phyloP scores from a whole-genome alignment of 2,329 filamentous ascomycete species.

The Aspergillus quadricinctus region DNA sequence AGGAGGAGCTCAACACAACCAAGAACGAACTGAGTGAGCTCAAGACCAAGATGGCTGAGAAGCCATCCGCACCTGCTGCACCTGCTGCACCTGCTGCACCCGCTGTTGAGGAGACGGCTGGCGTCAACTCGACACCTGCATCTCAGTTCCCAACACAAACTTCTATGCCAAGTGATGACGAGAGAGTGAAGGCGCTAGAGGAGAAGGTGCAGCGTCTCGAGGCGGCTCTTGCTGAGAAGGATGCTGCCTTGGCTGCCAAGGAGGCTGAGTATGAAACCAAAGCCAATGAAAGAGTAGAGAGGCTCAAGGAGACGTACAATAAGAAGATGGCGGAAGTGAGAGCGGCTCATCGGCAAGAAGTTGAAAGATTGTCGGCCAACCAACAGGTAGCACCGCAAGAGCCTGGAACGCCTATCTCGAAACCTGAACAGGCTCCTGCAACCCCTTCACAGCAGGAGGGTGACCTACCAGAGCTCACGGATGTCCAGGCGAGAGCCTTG shows the following conservation, averaged over 20 bases:
- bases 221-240: constrained; percentile 50
- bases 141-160: constrained; percentile 28
- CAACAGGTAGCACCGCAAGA: constrained; percentile 31
- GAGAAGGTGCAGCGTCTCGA: constrained; percentile 53
- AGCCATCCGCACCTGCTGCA: constrained; percentile 27
- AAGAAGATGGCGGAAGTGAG: constrained; percentile 60
- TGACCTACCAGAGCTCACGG: constrained; percentile 41
- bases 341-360: constrained; percentile 46
- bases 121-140: constrained; percentile 28
- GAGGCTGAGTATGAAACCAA: constrained; percentile 48
- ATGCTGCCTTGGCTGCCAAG: constrained; percentile 43
- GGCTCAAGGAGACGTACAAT: constrained; percentile 64
- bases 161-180: constrained; percentile 39
- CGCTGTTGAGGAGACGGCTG: constrained; percentile 51
- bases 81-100: constrained; percentile 13
- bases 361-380: constrained; percentile 45
- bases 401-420: constrained; percentile 18
- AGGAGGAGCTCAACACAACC: constrained; percentile 61
- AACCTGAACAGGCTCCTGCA: constrained; percentile 21
- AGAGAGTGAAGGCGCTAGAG: constrained; percentile 59
- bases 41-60: constrained; percentile 51
- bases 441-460: constrained; percentile 30
- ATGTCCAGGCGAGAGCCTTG: constrained; percentile 48
- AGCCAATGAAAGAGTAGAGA: constrained; percentile 47
- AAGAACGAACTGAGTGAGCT: constrained; percentile 53